Evolutionary conservation across 768 basidiomycete genomes (phyloP).

Genomic region (Lactarius indigo): DNA sequence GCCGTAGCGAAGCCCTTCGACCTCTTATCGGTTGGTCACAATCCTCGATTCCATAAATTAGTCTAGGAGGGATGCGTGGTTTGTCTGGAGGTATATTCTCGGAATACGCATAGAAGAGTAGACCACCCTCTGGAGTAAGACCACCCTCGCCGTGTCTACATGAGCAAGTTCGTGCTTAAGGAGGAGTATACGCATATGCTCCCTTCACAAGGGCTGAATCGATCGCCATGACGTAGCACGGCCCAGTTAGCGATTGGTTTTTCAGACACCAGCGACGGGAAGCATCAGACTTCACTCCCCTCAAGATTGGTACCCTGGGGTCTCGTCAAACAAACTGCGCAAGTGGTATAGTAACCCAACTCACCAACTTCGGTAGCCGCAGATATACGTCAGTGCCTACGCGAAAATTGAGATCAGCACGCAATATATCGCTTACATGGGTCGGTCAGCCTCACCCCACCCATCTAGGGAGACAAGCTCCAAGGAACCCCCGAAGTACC

Average conservation of each 20-base stretch:
- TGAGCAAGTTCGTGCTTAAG: neutral
- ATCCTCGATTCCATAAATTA: neutral
- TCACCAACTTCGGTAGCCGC: conserved; percentile 74
- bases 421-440: neutral
- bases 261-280: neutral
- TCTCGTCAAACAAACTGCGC: neutral
- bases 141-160: neutral
- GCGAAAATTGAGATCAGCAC: conserved; percentile 15
- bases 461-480: conserved; percentile 78
- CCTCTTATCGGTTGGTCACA: neutral
- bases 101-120: neutral
- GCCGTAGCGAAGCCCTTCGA: neutral
- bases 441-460: conserved; percentile 57
- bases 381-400: conserved; percentile 81
- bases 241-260: neutral
- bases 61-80: neutral
- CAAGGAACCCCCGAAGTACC: conserved; percentile 80
- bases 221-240: neutral
- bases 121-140: neutral
- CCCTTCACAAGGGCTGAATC: neutral
- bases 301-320: conserved; percentile 79
- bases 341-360: conserved; percentile 26
- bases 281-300: conserved; percentile 66
- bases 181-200: neutral
- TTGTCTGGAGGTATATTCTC: neutral